Percentiles rank a stretch among this genome's conserved stretches.
Evolutionary conservation across 2,329 filamentous ascomycete genomes (phyloP).

Genomic region (Paradendryphiella salina): DNA sequence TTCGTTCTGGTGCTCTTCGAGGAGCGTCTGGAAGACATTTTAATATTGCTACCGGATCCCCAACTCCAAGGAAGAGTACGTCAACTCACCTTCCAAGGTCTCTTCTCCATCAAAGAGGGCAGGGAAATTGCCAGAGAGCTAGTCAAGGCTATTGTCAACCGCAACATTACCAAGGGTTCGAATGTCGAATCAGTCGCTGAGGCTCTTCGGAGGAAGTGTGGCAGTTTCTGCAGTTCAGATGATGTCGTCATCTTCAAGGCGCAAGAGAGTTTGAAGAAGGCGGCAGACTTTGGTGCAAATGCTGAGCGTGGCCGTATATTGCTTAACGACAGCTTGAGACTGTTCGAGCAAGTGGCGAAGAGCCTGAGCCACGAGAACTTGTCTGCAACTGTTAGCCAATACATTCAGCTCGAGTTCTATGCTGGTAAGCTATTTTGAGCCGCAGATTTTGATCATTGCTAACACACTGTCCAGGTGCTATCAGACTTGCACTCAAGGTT

Average conservation of each 20-base stretch:
- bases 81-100: conserved; percentile 80
- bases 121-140: conserved; percentile 90
- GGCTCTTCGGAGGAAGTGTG: conserved; percentile 86
- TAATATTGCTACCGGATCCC: conserved; percentile 69
- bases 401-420: conserved; percentile 82
- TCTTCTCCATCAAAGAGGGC: conserved; percentile 79
- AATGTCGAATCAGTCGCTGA: conserved; percentile 98
- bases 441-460: neutral
- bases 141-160: conserved; percentile 96
- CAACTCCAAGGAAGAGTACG: conserved; percentile 69
- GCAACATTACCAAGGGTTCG: conserved; percentile 93
- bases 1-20: conserved; percentile 95
- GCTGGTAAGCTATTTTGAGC: conserved; percentile 57
- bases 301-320: conserved; percentile 76
- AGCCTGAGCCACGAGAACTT: conserved; percentile 81
- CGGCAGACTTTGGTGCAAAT: conserved; percentile 75
- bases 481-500: conserved; percentile 81
- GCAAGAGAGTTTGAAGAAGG: conserved; percentile 89
- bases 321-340: conserved; percentile 82
- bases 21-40: conserved; percentile 87
- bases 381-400: conserved; percentile 75
- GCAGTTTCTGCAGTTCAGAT: conserved; percentile 95
- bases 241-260: conserved; percentile 99
- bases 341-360: conserved; percentile 87
- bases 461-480: conserved; percentile 61